Conservation (phyloP, 192 early-diverging fungal genomes). For the Linnemannia zychae region DNA sequence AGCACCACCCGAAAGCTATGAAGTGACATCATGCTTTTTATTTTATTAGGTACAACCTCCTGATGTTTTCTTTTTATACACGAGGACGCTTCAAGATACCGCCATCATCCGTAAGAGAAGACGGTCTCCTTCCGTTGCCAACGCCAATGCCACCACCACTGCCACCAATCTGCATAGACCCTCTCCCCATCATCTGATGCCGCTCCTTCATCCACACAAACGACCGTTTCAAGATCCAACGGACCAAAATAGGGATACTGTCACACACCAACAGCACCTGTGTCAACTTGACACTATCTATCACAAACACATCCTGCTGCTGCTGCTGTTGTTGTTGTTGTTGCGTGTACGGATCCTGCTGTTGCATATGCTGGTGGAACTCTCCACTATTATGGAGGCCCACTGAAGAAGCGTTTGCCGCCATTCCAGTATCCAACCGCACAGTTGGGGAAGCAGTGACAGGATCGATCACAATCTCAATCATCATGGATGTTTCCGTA, state of each 20-base stretch:
- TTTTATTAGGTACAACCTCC: neutral
- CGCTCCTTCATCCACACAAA: constrained; percentile 43
- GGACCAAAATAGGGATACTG: constrained; percentile 52
- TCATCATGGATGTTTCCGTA: constrained; percentile 27
- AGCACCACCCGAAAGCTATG: too few species aligned
- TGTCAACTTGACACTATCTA: constrained; percentile 36
- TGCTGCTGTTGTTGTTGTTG: constrained; percentile 12
- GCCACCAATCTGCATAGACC: neutral
- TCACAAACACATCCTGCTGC: constrained; percentile 10
- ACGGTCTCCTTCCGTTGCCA: constrained; percentile 13
- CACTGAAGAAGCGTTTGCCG: neutral
- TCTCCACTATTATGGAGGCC: constrained; percentile 5
- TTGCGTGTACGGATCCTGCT: constrained; percentile 8
- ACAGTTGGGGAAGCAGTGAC: constrained; percentile 21
- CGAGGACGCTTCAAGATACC: constrained; percentile 40
- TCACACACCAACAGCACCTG: constrained; percentile 43
- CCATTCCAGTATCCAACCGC: constrained; percentile 5
- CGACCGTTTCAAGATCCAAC: constrained; percentile 49
- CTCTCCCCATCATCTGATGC: constrained; percentile 10
- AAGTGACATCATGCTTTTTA: neutral
- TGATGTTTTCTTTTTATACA: constrained; percentile 4
- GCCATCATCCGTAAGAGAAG: constrained; percentile 26
- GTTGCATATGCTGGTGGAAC: constrained; percentile 8
- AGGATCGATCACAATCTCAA: constrained; percentile 53
- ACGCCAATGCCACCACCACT: too few species aligned